phyloP scores from a whole-genome alignment of 2,329 filamentous ascomycete genomes.

The Hypomyces rosellus region DNA sequence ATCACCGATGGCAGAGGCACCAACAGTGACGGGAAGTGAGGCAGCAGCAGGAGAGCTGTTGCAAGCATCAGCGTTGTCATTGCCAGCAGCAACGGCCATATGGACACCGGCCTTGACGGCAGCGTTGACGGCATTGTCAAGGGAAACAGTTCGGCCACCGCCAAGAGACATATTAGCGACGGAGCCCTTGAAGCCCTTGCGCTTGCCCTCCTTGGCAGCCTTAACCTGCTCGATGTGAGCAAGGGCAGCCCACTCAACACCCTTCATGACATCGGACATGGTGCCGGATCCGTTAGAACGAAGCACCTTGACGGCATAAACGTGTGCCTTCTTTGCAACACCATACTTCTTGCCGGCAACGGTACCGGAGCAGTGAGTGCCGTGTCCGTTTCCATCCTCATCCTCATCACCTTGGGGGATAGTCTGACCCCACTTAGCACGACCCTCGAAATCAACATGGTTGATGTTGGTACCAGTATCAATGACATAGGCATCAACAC shows the following conservation, averaged over 20 bases:
- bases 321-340: conserved; percentile 96
- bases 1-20: conserved; percentile 87
- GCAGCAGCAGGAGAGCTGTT: conserved; percentile 97
- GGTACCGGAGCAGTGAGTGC: conserved; percentile 98
- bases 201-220: conserved; percentile 77
- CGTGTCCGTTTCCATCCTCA: conserved; percentile 93
- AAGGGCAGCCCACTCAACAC: conserved; percentile 88
- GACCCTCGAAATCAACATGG: conserved; percentile 95
- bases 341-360: conserved; percentile 98
- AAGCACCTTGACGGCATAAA: conserved; percentile 98
- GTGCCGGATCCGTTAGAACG: conserved; percentile 94
- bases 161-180: conserved; percentile 99
- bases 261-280: conserved; percentile 98
- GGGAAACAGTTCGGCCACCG: conserved; percentile 88
- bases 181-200: conserved; percentile 97
- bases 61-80: conserved; percentile 98
- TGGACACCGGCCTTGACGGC: conserved; percentile 88
- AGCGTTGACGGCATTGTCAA: conserved; percentile 90
- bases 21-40: conserved; percentile 87
- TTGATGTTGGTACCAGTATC: conserved; percentile 93
- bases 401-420: conserved; percentile 81
- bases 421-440: conserved; percentile 95
- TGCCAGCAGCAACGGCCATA: conserved; percentile 96
- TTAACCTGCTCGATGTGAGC: conserved; percentile 70
- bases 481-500: conserved; percentile 97